These are phyloP conservation scores for Allium sativum DNA, from an alignment of 106 monocot species.

Conservation along the genomic window DNA sequence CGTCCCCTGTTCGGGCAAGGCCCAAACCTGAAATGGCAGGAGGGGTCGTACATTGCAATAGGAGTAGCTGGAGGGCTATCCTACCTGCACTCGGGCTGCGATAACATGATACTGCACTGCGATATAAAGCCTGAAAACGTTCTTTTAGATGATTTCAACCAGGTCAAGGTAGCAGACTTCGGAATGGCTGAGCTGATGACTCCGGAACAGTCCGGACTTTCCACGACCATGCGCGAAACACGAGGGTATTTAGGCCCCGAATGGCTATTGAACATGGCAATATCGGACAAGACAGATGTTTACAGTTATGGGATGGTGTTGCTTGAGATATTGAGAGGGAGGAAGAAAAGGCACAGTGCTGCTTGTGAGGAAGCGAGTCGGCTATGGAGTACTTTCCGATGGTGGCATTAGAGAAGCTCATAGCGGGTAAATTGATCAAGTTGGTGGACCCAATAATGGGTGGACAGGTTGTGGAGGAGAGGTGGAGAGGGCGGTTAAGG, in stretches of 20 bases:
- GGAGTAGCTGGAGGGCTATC: constrained; percentile 80
- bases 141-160: constrained; percentile 40
- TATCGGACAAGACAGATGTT: constrained; percentile 77
- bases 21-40: constrained; percentile 71
- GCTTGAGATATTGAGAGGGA: constrained; percentile 67
- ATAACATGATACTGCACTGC: constrained; percentile 83
- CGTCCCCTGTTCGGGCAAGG: constrained; percentile 45
- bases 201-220: constrained; percentile 60
- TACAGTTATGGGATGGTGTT: constrained; percentile 98
- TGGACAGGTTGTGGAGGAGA: constrained; percentile 45
- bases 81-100: constrained; percentile 81
- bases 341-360: constrained; percentile 36
- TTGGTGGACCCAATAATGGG: constrained; percentile 67
- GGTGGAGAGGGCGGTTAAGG: constrained; percentile 42
- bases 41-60: constrained; percentile 58
- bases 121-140: constrained; percentile 99
- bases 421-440: constrained; percentile 46
- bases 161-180: constrained; percentile 85
- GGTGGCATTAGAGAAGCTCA: constrained; percentile 65
- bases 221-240: constrained; percentile 88
- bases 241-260: constrained; percentile 91
- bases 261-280: constrained; percentile 85
- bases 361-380: constrained; percentile 3
- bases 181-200: constrained; percentile 74
- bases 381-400: constrained; percentile 48